A percentile compares a stretch with the other conserved stretches of the same genome.
These are phyloP conservation scores for Colletotrichum endophyticum DNA, from an alignment of 2,329 filamentous ascomycete genomes.

Conservation along the genomic window DNA sequence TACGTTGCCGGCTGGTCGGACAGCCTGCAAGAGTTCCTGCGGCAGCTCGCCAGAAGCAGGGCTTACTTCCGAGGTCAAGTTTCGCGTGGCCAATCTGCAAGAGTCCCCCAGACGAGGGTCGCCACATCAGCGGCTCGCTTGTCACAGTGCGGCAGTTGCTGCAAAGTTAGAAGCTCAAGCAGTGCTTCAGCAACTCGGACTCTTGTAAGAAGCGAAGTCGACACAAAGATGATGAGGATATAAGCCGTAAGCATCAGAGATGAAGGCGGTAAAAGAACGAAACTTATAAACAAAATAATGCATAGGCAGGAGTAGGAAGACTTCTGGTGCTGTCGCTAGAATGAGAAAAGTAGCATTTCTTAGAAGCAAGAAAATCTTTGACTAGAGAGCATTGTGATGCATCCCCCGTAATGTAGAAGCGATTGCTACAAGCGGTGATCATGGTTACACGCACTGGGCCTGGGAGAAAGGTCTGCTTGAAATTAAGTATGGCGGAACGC, in stretches of 20 bases:
- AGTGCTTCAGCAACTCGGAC: background rate
- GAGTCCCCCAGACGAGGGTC: background rate
- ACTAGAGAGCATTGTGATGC: background rate
- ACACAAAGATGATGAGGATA: background rate
- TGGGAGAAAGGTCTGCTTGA: background rate
- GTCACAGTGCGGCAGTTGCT: background rate
- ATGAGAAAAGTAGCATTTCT: background rate
- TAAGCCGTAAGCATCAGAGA: background rate
- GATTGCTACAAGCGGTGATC: background rate
- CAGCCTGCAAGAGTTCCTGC: background rate
- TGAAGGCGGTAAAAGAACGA: background rate
- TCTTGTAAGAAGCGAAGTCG: background rate
- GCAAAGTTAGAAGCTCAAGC: background rate
- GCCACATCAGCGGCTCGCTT: background rate
- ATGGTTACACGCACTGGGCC: too few relatives aligned
- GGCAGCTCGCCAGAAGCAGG: background rate
- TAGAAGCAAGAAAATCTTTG: background rate
- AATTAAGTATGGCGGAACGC: background rate
- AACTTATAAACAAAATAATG: too few relatives aligned
- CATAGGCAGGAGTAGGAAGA: too few relatives aligned
- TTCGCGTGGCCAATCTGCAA: background rate
- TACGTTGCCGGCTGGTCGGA: too few relatives aligned
- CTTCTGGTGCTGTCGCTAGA: background rate
- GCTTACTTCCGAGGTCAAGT: background rate
- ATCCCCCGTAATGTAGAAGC: background rate